Evolutionary conservation across 768 basidiomycete genomes (phyloP), one percentile per base, ranked within the genome.

Genomic region (Naganishia randhawae): DNA sequence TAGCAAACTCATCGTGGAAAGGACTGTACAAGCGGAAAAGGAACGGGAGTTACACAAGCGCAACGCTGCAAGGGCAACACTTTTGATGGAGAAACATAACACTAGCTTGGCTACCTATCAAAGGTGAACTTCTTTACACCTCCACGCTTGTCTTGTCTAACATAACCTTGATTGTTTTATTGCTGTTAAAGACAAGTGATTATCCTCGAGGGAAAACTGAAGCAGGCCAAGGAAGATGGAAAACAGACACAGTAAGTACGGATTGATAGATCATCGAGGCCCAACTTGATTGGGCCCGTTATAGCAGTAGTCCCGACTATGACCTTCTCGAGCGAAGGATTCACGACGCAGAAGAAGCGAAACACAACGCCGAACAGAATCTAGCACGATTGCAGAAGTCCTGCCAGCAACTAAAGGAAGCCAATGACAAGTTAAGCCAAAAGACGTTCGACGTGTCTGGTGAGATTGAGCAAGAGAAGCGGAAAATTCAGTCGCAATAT

Each of bases 11-110:
- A 80, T 97, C 69, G 91, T 93, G 69, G 89, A 92, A 78, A 85
- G 92, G 35, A 81, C 93, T 42, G 82, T 91, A 61, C 86, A 91
- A 29, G 89, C 92, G 73, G 92, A 90, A 1, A 88, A 91, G 78
- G 90, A 92, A 57, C 89, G 94, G 68, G 92, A 95, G 72, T 75
- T 94, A 71, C 84, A 95, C 69, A 95, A 92, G 84, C 89, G 88
- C 81, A 93, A 92, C 75, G 91, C 92, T 22, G 91, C 92, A 75
- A 84, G 91, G 55, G 92, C 91, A 25, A 89, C 93, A 83, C 92
- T 91, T 80, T 84, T 95, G 32, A 90, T 91, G 3, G 87, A 89
- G 77, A 92, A 93, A 61, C 89, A 88, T 45, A 87, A 86, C 68
- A 78, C 76, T 22, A 90, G 88, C 29, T 80, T 96, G 48, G 91